phyloP scores from a whole-genome alignment of 192 early-diverging fungal species.

The Coemansia sp. region DNA sequence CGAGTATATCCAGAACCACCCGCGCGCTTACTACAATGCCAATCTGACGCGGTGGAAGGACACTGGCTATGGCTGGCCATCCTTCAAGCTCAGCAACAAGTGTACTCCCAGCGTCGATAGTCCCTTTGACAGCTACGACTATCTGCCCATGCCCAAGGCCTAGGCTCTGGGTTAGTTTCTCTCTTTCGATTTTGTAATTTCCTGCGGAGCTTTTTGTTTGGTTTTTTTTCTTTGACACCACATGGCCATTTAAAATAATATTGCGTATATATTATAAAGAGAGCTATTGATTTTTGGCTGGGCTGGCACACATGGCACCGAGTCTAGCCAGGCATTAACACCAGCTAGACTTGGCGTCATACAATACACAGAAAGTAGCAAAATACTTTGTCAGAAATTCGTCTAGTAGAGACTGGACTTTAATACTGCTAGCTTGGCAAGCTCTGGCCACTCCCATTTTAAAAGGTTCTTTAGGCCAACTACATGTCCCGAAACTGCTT shows the following conservation, averaged over 20 bases:
- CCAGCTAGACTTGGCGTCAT: too few species aligned
- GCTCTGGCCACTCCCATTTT: too few species aligned
- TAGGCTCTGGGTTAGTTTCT: neutral
- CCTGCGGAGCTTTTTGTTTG: neutral
- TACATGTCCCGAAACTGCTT: neutral
- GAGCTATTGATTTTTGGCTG: too few species aligned
- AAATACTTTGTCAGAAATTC: neutral
- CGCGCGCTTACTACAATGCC: slow-evolving; percentile 56
- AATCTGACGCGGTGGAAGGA: slow-evolving; percentile 50
- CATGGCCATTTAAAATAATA: neutral
- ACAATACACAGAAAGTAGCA: neutral
- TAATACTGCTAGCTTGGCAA: neutral
- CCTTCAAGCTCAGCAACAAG: slow-evolving; percentile 45
- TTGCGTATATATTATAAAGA: neutral
- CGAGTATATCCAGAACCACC: slow-evolving; percentile 56
- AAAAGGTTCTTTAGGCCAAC: neutral
- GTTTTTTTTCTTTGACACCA: neutral
- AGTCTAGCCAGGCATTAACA: neutral
- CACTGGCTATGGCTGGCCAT: slow-evolving; percentile 49
- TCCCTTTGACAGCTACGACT: slow-evolving; percentile 30
- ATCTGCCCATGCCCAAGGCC: slow-evolving; percentile 30
- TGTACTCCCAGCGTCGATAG: slow-evolving; percentile 36
- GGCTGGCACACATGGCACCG: too few species aligned
- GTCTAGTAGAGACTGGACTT: neutral
- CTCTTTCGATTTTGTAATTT: neutral